phyloP scores from a whole-genome alignment of 2,329 filamentous ascomycete genomes.

The Talaromyces sp. region DNA sequence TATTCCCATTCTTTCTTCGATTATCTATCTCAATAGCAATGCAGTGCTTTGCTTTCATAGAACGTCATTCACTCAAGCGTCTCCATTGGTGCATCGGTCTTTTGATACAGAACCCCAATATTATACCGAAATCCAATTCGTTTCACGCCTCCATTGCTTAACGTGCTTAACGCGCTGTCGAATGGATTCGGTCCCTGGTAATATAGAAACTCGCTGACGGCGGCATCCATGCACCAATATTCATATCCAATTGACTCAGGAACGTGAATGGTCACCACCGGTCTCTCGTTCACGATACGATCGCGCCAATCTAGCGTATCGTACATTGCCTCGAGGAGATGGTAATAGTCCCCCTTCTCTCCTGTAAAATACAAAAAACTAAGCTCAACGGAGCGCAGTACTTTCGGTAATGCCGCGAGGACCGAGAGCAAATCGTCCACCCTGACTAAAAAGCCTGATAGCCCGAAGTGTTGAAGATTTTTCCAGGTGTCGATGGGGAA shows the following conservation, averaged over 20 bases:
- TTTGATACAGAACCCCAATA: no score
- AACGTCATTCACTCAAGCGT: no score
- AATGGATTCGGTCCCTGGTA: background rate
- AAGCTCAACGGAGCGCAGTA: conserved; percentile 32
- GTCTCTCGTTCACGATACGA: background rate
- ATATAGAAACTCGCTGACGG: background rate
- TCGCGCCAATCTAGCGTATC: background rate
- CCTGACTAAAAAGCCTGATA: conserved; percentile 27
- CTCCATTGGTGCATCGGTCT: no score
- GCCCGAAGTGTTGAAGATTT: conserved; percentile 29
- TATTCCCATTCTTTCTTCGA: no score
- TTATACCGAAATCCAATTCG: no score
- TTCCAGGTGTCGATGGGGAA: conserved; percentile 31
- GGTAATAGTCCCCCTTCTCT: background rate
- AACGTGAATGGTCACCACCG: background rate
- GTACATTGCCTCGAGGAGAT: background rate
- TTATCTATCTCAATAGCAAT: no score
- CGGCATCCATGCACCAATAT: background rate
- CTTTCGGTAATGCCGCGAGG: conserved; percentile 26
- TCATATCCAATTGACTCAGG: background rate
- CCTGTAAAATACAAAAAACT: conserved; percentile 29
- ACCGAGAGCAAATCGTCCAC: conserved; percentile 28
- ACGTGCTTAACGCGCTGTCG: no score
- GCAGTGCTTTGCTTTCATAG: no score
- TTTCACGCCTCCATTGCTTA: no score